Percentiles rank a stretch among this genome's conserved stretches.
Conservation (phyloP, 305 asterid genomes). For the Withania somnifera region DNA sequence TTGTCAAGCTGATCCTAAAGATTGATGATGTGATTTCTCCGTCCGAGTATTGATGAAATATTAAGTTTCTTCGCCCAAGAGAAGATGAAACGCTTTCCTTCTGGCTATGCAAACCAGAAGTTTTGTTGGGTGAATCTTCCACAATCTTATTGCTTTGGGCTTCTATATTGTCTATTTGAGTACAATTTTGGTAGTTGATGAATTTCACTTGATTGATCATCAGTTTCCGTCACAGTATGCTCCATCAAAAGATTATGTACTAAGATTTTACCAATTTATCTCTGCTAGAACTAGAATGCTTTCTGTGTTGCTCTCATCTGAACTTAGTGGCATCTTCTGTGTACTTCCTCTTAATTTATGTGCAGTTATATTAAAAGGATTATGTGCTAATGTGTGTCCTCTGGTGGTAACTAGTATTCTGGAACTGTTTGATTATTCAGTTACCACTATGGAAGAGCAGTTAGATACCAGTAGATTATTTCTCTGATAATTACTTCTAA, state of each 20-base stretch:
- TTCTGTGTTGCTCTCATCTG: background rate
- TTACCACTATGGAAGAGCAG: background rate
- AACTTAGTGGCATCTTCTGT: background rate
- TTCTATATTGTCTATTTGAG: background rate
- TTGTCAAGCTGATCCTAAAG: constrained; percentile 91
- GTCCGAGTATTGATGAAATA: constrained; percentile 41
- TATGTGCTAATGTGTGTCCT: background rate
- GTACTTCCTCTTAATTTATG: background rate
- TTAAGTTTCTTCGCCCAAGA: background rate
- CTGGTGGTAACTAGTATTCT: background rate
- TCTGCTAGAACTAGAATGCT: background rate
- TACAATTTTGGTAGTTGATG: background rate
- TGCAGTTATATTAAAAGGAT: background rate
- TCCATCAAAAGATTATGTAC: background rate
- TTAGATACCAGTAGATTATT: background rate
- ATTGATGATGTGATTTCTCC: constrained; percentile 89
- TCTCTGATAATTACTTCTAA: background rate
- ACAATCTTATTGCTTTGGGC: background rate
- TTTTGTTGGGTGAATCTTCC: background rate
- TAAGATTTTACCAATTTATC: background rate
- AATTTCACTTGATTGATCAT: background rate
- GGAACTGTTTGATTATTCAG: background rate
- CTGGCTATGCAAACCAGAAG: background rate
- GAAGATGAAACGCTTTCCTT: background rate
- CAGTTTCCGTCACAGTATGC: background rate